Evolutionary conservation across 163 green algal genomes (phyloP), one percentile per base, ranked within the genome.

Genomic region (Scenedesmus sp.): DNA sequence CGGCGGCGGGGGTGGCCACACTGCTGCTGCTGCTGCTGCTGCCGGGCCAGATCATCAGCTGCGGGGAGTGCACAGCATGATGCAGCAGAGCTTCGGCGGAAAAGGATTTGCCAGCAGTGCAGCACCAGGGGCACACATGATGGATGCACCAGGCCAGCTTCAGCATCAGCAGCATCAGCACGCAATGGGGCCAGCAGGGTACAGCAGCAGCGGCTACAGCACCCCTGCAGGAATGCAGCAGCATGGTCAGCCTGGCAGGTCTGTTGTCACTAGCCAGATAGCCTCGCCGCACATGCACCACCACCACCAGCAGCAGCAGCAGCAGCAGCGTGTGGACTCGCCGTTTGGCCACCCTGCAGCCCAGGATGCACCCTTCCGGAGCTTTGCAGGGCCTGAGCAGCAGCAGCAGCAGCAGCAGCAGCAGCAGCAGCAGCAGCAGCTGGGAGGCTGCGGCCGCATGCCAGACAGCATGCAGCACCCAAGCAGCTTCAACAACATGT

Each of bases 261-360:
- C 20, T 8, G 23, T 15, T 2, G 23, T 52, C 5, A 70, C 66
- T 20, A 55, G 67, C 52, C 86, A 84, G 4, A 46, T 15, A 20
- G 4, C 54, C 6, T 70, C 20, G 2, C 54, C 55, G 3, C 7
- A 34, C 18, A 13, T 70, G 18, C 82, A 46, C 3, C 82, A 64
- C 20, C 76, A 84, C 16, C 76, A 59, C 3, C 83, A 55, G 18
- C 55, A 62, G 12, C 8, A 16, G 13, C 77, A 84, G 77, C 77
- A 60, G 4, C 84, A 82, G 67, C 86, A 90, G 54, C 54, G 6
- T 57, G 86, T 26, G 46, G 86, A 34, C 18, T 90, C 86, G 46
- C 86, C 86, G 20, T 90, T 90, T 34, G 7, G 86, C 67, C 84
- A 84, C 74, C 54, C 67, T 55, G 54, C 64, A 18, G 86, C 86